Evolutionary conservation across 2,329 filamentous ascomycete species (phyloP), one percentile per base, ranked within the genome.

Genomic region (Hymenoscyphus infarciens): DNA sequence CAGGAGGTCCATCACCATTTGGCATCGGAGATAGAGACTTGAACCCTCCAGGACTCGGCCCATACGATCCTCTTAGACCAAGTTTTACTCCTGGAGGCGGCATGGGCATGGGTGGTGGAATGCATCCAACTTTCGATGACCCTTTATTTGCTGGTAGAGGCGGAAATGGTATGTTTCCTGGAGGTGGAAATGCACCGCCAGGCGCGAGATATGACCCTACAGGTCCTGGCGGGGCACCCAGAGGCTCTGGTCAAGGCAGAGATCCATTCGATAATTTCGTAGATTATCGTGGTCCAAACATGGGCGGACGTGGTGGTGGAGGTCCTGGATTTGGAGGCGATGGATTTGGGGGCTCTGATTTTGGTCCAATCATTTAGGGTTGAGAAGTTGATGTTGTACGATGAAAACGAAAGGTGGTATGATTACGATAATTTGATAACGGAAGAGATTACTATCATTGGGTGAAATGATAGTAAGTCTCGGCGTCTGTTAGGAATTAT

Each of bases 111-210:
- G 83, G 83, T 11, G 87, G 89, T 13, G 95, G 95, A 0, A 99
- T 99, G 95, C 91, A 97, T 76, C 95, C 95, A 0, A 96, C 93
- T 0, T 95, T 97, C 74, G 92, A 97, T 70, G 93, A 98, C 73
- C 92, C 91, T 6, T 76, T 97, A 56, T 97, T 97, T 73, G 83
- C 82, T 5, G 88, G 87, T 0, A 76, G 75, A 10, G 79, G 79
- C 6, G 81, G 80, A 1, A 77, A 75, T 11, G 78, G 78, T 6
- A 81, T 79, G 1, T 75, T 80, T 2, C 76, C 77, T 39, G 79
- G 74, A 16, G 80, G 79, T 0, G 87, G 89, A 1, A 88, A 88
- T 73, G 88, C 86, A 31, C 95, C 95, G 4, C 92, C 92, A 1
- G 95, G 95, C 1, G 89, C 92, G n/a, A 82, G 95, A 67, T 98